Conservation (phyloP, 495 filamentous ascomycete genomes). For the Evernia prunastri region DNA sequence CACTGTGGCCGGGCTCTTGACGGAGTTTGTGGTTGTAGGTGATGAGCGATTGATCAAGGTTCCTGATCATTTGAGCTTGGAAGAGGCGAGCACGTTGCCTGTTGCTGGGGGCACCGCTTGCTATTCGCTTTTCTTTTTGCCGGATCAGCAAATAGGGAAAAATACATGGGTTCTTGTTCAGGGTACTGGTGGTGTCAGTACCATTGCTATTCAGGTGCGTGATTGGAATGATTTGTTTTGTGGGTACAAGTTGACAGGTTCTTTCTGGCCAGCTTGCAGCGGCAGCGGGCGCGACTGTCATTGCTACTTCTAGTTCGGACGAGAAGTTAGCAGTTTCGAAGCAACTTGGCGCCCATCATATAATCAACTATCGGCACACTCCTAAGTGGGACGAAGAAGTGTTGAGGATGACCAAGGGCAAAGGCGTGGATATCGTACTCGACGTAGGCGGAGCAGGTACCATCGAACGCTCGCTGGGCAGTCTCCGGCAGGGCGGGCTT, state of each 20-base stretch:
- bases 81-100: not conserved
- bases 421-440: not conserved
- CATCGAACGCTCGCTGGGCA: not conserved
- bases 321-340: not conserved
- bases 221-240: not conserved
- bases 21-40: not conserved
- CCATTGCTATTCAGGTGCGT: conserved; percentile 2
- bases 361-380: not conserved
- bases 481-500: not conserved
- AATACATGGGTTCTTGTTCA: not conserved
- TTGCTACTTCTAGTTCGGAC: conserved; percentile 5
- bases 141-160: not conserved
- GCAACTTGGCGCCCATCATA: not conserved
- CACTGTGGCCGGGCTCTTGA: not conserved
- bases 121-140: not conserved
- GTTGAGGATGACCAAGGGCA: not conserved
- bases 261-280: not conserved
- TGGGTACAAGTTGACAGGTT: not conserved
- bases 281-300: not conserved
- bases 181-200: conserved; percentile 3
- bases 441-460: conserved; percentile 2
- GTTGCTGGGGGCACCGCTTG: not conserved
- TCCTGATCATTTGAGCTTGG: not conserved
- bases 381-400: not conserved
- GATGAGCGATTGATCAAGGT: not conserved